A percentile compares a stretch with the other conserved stretches of the same genome.
Evolutionary conservation across 306 rosid species (phyloP).

Genomic region (Lithocarpus polystachyus): DNA sequence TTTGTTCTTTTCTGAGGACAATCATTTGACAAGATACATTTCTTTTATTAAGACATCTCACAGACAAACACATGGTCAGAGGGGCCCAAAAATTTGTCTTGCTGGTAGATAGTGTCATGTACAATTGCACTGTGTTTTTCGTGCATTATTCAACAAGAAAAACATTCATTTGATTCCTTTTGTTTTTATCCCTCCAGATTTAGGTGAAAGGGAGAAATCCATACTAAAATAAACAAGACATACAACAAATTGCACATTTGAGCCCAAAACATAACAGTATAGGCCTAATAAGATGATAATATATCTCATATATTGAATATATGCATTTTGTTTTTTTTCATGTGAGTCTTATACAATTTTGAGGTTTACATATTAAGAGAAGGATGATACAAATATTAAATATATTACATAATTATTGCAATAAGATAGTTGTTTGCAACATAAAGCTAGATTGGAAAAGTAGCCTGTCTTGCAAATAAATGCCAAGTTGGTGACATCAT

Average conservation of each 20-base stretch:
- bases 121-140: neutral
- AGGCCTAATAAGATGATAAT: neutral
- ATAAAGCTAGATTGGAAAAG: neutral
- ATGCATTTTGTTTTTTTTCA: no score
- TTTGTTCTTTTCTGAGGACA: no score
- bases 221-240: neutral
- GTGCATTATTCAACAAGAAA: neutral
- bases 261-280: neutral
- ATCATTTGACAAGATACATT: no score
- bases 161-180: neutral
- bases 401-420: neutral
- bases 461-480: neutral
- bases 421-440: neutral
- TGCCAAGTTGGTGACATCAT: neutral
- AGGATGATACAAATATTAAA: no score
- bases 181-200: no score
- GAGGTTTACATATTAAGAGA: no score
- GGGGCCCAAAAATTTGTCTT: neutral
- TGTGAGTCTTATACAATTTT: rapidly evolving
- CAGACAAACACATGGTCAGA: neutral
- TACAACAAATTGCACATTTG: neutral
- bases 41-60: no score
- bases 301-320: no score
- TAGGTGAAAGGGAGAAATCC: no score
- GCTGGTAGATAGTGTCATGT: neutral